Evolutionary conservation across 1,284 basidiomycete species (phyloP), one percentile per base, ranked within the genome.

Genomic region (Ustilago hordei): DNA sequence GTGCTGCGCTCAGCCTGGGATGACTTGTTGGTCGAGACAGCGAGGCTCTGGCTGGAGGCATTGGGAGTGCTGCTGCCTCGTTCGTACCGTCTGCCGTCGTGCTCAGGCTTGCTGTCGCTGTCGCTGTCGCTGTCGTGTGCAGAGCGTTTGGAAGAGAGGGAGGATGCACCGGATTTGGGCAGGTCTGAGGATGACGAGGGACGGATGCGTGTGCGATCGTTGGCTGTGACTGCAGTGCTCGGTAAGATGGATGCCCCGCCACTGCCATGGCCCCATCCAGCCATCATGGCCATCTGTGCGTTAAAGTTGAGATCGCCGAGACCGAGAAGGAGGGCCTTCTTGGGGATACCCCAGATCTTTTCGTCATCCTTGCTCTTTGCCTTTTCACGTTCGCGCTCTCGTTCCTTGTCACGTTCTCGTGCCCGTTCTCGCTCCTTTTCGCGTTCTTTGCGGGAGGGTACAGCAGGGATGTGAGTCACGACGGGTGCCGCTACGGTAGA

Each of bases 271-370:
- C 81, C 80, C 81, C 81, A 83, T 2, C 81, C 81, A 12, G 71
- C 81, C 54, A 81, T 70, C 75, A 83, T 83, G 56, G 79, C 74
- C 75, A 80, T 78, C 61, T 82, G 79, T 13, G 81, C 70, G 32
- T 83, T 82, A 69, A 83, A 82, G 67, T 81, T 81, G 71, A 82
- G 69, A 47, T 82, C 79, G 34, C 75, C 75, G 7, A 83, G 69
- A 28, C 81, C 81, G 39, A 81, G 69, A 13, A 81, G 75, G 41
- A 83, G 76, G 9, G 79, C 81, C 69, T 81, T 82, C 43, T 81
- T 82, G 39, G 81, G 81, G 41, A 83, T 83, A 8, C 81, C 81
- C 80, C 80, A 83, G 57, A 83, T 72, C 61, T 77, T 81, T 57
- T 78, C 79, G 31, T 81, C 81, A 55, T 66, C 61, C 48, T 72